Evolutionary conservation across 129 eudicot genomes (phyloP).

Genomic region (Flaveria sonorensis): DNA sequence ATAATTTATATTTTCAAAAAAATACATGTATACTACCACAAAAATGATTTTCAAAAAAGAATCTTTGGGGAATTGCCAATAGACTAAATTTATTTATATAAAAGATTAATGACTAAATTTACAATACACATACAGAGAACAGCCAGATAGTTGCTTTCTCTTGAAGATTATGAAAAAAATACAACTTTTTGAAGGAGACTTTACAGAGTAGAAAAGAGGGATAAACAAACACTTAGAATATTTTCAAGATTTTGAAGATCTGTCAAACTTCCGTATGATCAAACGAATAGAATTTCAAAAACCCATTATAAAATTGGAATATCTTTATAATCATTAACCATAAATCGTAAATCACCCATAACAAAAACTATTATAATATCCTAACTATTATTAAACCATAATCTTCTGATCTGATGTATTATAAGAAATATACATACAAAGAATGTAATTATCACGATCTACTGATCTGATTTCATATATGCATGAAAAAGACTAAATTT

Average conservation of each 20-base stretch:
- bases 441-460: conserved; percentile 25
- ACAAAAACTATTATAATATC: background rate
- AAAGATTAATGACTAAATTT: background rate
- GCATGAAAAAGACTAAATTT: background rate
- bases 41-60: background rate
- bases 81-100: background rate
- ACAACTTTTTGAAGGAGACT: conserved; percentile 37
- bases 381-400: background rate
- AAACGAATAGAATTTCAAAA: conserved; percentile 24
- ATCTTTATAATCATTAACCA: background rate
- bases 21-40: background rate
- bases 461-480: background rate
- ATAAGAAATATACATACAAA: background rate
- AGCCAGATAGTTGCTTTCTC: conserved; percentile 40
- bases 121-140: conserved; percentile 22
- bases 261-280: conserved; percentile 23
- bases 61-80: background rate
- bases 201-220: conserved; percentile 60
- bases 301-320: conserved; percentile 16
- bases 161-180: conserved; percentile 32
- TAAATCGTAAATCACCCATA: conserved; percentile 12
- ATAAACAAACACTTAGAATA: conserved; percentile 31
- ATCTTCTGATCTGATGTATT: background rate
- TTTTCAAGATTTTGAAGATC: conserved; percentile 30
- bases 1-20: background rate